Conservation (phyloP, 306 rosid genomes). For the Cicer chorassanicum region DNA sequence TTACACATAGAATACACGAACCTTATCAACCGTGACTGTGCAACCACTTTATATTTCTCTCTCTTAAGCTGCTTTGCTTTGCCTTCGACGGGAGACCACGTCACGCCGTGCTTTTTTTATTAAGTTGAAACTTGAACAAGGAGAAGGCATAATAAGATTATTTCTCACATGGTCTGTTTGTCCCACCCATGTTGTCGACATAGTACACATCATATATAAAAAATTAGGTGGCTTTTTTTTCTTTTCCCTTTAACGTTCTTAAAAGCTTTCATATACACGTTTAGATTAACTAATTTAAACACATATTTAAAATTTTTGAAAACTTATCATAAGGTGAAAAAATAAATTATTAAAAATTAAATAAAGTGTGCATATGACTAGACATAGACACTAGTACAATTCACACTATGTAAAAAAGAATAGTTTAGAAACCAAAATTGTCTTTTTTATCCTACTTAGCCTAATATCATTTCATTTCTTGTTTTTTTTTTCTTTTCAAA, state of each 20-base stretch:
- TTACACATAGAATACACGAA: conserved; percentile 43
- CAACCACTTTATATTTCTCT: conserved; percentile 40
- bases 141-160: conserved; percentile 40
- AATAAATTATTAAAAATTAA: background rate
- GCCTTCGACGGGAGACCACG: conserved; percentile 58
- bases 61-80: conserved; percentile 42
- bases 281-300: no score
- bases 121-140: conserved; percentile 52
- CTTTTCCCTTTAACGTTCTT: no score
- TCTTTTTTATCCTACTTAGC: conserved; percentile 32
- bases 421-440: conserved; percentile 27
- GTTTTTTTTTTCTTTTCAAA: no score
- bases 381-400: conserved; percentile 18
- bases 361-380: conserved; percentile 18
- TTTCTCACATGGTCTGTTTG: conserved; percentile 65
- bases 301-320: no score
- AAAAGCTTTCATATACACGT: no score
- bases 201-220: no score
- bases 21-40: conserved; percentile 53
- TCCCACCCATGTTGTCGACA: conserved; percentile 46
- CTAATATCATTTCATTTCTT: conserved; percentile 4
- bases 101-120: conserved; percentile 66
- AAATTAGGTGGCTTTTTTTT: no score
- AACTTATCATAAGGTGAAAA: no score
- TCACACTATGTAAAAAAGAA: conserved; percentile 35